A percentile compares a stretch with the other conserved stretches of the same genome.
Conservation (phyloP, 2,329 filamentous ascomycete species). For the Coniochaeta sp. region DNA sequence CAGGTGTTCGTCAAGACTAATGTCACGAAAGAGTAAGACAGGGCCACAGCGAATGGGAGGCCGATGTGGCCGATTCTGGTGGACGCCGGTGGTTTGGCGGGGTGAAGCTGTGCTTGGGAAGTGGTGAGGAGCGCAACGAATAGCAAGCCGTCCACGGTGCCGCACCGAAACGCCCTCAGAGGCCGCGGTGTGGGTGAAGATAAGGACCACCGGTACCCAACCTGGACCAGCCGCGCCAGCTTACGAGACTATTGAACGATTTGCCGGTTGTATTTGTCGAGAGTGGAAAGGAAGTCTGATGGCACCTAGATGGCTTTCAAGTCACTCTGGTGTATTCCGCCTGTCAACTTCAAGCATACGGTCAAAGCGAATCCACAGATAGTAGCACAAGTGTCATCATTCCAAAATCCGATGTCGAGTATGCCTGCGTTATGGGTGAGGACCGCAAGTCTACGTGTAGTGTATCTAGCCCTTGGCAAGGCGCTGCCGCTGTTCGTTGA, state of each 20-base stretch:
- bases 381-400: neutral
- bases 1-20: neutral
- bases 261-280: neutral
- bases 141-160: neutral
- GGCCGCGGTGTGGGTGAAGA: neutral
- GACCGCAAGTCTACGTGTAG: too few species aligned
- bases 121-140: neutral
- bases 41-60: neutral
- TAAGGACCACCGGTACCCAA: neutral
- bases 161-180: neutral
- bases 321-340: neutral
- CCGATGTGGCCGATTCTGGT: neutral
- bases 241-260: neutral
- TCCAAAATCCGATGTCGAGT: too few species aligned
- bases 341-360: neutral
- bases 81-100: neutral
- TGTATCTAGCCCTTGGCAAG: neutral
- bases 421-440: too few species aligned
- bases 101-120: neutral
- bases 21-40: neutral
- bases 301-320: too few species aligned
- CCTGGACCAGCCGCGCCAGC: neutral
- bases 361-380: neutral
- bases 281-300: neutral
- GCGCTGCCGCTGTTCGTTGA: neutral